Conservation (phyloP, 768 basidiomycete species). For the Tricholomella constricta region DNA sequence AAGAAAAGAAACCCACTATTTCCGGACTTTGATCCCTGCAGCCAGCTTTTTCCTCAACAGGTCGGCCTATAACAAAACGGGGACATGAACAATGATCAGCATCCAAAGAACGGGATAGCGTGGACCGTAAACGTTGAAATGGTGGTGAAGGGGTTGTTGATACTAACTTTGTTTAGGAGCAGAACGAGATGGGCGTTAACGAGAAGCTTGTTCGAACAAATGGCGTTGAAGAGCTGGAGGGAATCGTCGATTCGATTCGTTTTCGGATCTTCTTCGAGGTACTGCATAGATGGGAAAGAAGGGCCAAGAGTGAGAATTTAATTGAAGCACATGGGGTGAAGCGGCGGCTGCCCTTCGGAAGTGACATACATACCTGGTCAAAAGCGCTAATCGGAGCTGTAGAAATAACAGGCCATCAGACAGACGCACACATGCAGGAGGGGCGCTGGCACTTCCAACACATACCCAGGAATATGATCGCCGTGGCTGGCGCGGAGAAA, state of each 20-base stretch:
- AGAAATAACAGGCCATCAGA: not conserved
- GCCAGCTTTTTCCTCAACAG: conserved; percentile 72
- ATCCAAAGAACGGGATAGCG: not conserved
- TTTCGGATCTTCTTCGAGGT: conserved; percentile 78
- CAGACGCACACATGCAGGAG: not conserved
- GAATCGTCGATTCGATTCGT: conserved; percentile 85
- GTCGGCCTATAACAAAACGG: conserved; percentile 52
- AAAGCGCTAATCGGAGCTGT: conserved; percentile 82
- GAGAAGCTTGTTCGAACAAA: conserved; percentile 76
- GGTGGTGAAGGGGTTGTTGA: conserved; percentile 10
- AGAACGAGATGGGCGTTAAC: conserved; percentile 73
- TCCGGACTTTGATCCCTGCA: conserved; percentile 65
- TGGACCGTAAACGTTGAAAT: not conserved
- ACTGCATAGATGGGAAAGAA: conserved; percentile 44
- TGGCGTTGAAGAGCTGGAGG: conserved; percentile 71
- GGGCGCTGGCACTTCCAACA: too few relatives aligned
- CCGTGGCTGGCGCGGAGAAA: conserved; percentile 54
- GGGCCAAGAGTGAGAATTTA: not conserved
- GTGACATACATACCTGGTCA: conserved; percentile 62
- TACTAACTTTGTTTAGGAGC: conserved; percentile 76
- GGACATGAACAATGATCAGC: conserved; percentile 1
- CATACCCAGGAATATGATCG: conserved; percentile 74
- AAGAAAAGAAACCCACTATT: conserved; percentile 59
- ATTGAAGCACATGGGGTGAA: not conserved
- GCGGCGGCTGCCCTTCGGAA: conserved; percentile 1